Percentiles rank a stretch among this genome's conserved stretches.
phyloP scores from a whole-genome alignment of 139 green algal genomes.

The Volvox reticuliferus region DNA sequence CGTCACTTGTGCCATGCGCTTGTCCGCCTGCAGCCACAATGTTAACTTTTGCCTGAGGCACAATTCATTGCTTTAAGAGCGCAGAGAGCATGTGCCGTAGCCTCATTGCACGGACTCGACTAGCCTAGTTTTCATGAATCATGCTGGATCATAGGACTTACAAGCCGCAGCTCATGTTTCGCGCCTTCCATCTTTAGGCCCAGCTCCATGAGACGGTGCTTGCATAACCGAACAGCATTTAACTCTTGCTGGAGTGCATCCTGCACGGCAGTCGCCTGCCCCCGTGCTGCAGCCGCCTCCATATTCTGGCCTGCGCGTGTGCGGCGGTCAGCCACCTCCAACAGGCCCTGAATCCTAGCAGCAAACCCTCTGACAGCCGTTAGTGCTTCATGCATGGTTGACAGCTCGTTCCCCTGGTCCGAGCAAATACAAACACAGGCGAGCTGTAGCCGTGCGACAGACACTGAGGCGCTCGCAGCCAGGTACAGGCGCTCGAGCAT shows the following conservation, averaged over 20 bases:
- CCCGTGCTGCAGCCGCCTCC: slow-evolving; percentile 9
- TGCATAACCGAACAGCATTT: background rate
- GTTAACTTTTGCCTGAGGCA: background rate
- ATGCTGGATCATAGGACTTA: background rate
- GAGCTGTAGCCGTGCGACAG: slow-evolving; percentile 14
- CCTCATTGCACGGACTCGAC: too few relatives aligned
- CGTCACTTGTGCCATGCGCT: background rate
- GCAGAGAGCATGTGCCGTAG: too few relatives aligned
- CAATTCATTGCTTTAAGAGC: too few relatives aligned
- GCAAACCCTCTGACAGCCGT: background rate
- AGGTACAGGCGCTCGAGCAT: background rate
- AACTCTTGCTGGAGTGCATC: slow-evolving; percentile 22
- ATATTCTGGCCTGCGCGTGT: background rate
- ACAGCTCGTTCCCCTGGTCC: background rate
- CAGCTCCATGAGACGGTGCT: slow-evolving; percentile 11
- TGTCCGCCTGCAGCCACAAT: slow-evolving; percentile 23
- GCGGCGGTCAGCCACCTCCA: slow-evolving; percentile 29
- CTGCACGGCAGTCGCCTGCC: slow-evolving; percentile 24
- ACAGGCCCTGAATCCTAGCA: background rate
- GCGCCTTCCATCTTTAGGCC: background rate
- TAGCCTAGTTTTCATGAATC: too few relatives aligned
- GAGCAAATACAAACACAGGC: background rate
- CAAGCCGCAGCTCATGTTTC: background rate
- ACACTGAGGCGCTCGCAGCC: background rate
- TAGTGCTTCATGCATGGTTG: slow-evolving; percentile 2